Evolutionary conservation across 176 grass and related monocot species (phyloP).

Genomic region (Guadua angustifolia): DNA sequence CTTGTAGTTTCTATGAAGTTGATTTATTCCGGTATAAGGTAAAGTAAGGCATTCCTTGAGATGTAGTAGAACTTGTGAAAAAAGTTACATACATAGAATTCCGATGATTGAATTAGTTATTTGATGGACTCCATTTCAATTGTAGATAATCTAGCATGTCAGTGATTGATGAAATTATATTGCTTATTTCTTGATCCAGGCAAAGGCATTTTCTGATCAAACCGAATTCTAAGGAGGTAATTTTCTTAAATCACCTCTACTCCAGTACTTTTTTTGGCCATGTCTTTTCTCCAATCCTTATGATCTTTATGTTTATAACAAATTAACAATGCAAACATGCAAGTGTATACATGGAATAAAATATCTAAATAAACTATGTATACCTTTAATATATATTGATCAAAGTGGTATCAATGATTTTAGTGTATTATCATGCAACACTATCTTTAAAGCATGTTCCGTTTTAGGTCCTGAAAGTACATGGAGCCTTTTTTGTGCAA

Average conservation of each 20-base stretch:
- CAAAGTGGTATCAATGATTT: not conserved
- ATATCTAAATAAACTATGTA: not conserved
- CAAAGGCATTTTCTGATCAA: slow-evolving; percentile 84
- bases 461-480: not conserved
- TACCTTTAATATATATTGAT: not conserved
- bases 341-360: not conserved
- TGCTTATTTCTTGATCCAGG: slow-evolving; percentile 60
- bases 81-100: not conserved
- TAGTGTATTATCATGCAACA: not conserved
- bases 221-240: slow-evolving; percentile 94
- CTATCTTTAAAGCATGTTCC: slow-evolving; percentile 20
- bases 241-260: slow-evolving; percentile 42
- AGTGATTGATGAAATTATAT: too few species aligned
- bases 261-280: too few species aligned
- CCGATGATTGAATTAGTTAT: slow-evolving; percentile 30
- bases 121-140: slow-evolving; percentile 7
- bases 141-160: too few species aligned
- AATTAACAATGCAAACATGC: slow-evolving; percentile 18
- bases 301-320: not conserved
- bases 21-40: not conserved
- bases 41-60: not conserved
- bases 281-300: not conserved
- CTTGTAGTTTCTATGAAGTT: slow-evolving; percentile 3
- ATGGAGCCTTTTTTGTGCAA: not conserved
- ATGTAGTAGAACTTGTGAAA: not conserved